Base-by-base conservation (phyloP, 805 yeast species). In the Metschnikowia borealis region DNA sequence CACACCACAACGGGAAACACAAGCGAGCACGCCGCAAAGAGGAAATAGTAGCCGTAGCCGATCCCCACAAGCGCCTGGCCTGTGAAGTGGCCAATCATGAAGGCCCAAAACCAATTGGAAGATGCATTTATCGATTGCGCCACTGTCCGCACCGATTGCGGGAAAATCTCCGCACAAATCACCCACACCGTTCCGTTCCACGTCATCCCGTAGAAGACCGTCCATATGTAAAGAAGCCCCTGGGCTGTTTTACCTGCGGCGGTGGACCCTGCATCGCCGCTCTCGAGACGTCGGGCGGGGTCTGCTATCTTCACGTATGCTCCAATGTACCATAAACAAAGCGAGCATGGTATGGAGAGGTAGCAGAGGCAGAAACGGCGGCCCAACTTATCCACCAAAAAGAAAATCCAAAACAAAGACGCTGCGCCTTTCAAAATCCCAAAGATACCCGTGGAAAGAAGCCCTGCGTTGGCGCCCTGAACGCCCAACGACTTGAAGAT, bases 401-500 rank as follows among this genome's bases (percentile, higher is more conserved):
- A 65, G 48, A 76, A 65, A 13, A 76, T 67, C 76, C 78, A 77
- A 18, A 74, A 55, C 34, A 74, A 61, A 18, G 78, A 71, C 32
- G 74, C 73, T n/a, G 66, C 65, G 14, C 71, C 75, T 54, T 79
- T 79, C 42, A 78, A 64, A 35, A 78, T 64, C 29, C 83, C 84
- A 61, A 78, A 78, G 48, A 79, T 64, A 47, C 83, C 83, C 6
- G 82, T 78, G 3, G 83, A 76, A 17, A 76, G 68, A 40, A 80
- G 66, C 2, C 75, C 72, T 1, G 80, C 73, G 44, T 73, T 66
- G 6, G 73, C 60, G 1, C 81, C 78, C 33, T 61, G 61, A 17
- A 79, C 70, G 15, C 84, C 83, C 50, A 79, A 67, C 3, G 80
- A 69, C 53, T 71, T 65, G 63, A 79, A 77, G 39, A 80, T 68